Conservation (phyloP, 176 grass and related monocot species). For the Urochloa ruziziensis region DNA sequence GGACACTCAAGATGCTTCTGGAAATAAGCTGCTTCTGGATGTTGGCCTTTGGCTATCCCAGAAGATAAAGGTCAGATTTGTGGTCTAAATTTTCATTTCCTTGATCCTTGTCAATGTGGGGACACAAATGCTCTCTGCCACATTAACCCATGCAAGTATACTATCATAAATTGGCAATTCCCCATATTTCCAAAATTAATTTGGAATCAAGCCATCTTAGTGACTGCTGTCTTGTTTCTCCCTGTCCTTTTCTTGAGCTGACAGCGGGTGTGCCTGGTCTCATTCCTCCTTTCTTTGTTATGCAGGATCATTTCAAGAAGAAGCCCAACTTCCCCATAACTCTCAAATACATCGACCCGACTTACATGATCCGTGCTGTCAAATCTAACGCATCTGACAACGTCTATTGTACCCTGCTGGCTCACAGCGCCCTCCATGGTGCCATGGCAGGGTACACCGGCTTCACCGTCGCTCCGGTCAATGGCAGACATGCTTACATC, state of each 20-base stretch:
- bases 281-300: constrained; percentile 18
- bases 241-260: neutral
- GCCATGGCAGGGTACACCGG: constrained; percentile 95
- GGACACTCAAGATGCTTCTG: constrained; percentile 83
- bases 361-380: constrained; percentile 88
- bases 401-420: constrained; percentile 85
- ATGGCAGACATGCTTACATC: constrained; percentile 92
- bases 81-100: constrained; percentile 29
- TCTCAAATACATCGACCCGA: constrained; percentile 93
- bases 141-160: neutral
- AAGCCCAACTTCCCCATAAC: constrained; percentile 69
- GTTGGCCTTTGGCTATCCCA: constrained; percentile 96
- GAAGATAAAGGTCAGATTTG: constrained; percentile 81
- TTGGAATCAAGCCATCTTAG: neutral
- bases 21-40: constrained; percentile 95
- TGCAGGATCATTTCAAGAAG: constrained; percentile 80
- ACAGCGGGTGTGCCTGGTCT: neutral
- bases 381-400: constrained; percentile 90
- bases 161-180: neutral
- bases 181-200: neutral
- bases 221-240: neutral
- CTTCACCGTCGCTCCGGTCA: constrained; percentile 80
- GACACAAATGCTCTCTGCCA: neutral
- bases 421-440: constrained; percentile 84
- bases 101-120: constrained; percentile 35